Evolutionary conservation across 345 rosid genomes (phyloP), one percentile per base, ranked within the genome.

Genomic region (Ceriops tagal): DNA sequence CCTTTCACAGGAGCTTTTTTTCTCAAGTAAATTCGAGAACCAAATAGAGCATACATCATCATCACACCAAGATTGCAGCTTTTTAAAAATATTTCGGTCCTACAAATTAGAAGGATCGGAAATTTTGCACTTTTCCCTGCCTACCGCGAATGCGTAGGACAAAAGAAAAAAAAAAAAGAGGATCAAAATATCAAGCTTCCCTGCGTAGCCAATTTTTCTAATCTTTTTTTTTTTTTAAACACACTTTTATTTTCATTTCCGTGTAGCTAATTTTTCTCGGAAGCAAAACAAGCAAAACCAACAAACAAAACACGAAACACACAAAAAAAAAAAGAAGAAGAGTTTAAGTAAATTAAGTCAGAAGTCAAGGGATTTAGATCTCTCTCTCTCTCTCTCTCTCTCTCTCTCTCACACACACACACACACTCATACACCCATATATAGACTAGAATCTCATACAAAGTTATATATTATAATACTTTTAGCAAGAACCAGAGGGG

Each of bases 221-320:
- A 28, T 28, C 3, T 28, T 1, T 28, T 28, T 28, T 28, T 28
- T 2, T 19, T 28, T 28, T 28, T 2, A 9, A 58, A 60, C 43
- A 34, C 1, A 37, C 37, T 52, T 31, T 58, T 21, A 16, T 31
- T 26, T 37, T n/a, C 31, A 37, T 2, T 5, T 22, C 52, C 30
- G 20, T 28, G 57, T 67, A 22, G 69, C 19, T 19, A 55, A 16
- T 49, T 60, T 73, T 64, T 71, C 55, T 51, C 64, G 31, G 62
- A 13, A 31, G 30, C 66, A 64, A 64, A 59, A 75, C 67, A 71
- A 49, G 16, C 37, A 34, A 46, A 39, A 32, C 13, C 61, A 30
- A 70, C n/a, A 27, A 66, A 53, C 19, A 28, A 30, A 22, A 43
- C 13, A 32, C 31, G 22, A 4, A 37, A 56, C 52, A 24, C 18